phyloP scores from a whole-genome alignment of 345 rosid species.

The Brassica cretica region DNA sequence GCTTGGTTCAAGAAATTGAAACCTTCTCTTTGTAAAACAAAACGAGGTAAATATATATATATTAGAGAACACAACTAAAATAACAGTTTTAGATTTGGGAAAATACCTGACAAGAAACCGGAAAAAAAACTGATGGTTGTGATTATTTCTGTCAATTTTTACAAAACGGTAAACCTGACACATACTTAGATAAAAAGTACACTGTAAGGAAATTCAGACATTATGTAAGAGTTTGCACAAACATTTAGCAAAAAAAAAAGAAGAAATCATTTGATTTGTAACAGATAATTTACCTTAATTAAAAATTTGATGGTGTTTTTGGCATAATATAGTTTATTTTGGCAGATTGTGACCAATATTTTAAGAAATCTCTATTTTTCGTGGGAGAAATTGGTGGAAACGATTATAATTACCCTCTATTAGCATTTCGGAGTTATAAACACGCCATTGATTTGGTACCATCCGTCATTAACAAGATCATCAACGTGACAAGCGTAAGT shows the following conservation, averaged over 20 bases:
- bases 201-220: neutral
- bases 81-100: neutral
- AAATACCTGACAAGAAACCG: neutral
- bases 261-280: neutral
- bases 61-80: neutral
- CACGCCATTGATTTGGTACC: conserved; percentile 4
- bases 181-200: neutral
- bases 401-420: conserved; percentile 7
- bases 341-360: conserved; percentile 8
- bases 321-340: neutral
- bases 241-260: neutral
- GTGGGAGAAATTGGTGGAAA: conserved; percentile 14
- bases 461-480: conserved; percentile 1
- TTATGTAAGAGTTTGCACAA: neutral
- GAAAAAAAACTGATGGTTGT: neutral
- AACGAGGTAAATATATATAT: neutral
- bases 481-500: conserved; percentile 11
- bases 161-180: neutral
- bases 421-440: neutral
- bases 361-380: conserved; percentile 7
- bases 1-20: conserved; percentile 8
- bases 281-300: neutral
- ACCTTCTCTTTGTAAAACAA: conserved; percentile 2
- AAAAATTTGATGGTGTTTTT: neutral
- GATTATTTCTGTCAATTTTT: neutral